These are phyloP conservation scores for Phyllostachys edulis DNA, from an alignment of 176 grass and related monocot genomes.

Conservation along the genomic window DNA sequence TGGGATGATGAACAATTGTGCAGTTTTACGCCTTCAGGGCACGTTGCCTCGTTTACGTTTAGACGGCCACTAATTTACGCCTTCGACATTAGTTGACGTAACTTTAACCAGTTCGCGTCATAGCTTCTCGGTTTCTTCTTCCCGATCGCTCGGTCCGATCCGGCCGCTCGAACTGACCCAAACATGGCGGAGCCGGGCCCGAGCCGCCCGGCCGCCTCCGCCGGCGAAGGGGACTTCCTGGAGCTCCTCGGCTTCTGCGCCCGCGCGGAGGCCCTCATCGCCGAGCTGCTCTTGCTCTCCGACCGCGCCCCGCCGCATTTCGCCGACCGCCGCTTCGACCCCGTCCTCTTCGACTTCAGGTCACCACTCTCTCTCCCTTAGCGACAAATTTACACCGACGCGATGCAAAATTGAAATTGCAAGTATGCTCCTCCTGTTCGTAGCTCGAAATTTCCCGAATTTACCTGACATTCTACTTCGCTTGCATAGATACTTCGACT, in stretches of 20 bases:
- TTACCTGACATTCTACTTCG: not conserved
- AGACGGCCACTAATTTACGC: too few species aligned
- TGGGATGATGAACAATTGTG: too few species aligned
- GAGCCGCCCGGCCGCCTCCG: not conserved
- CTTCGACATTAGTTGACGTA: not conserved
- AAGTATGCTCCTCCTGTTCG: not conserved
- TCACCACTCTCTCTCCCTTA: not conserved
- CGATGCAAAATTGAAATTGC: not conserved
- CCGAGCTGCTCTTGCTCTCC: conserved; percentile 61
- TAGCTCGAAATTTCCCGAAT: not conserved
- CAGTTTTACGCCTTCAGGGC: too few species aligned
- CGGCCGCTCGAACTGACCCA: not conserved
- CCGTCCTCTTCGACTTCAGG: conserved; percentile 80
- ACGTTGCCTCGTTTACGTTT: too few species aligned
- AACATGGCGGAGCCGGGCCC: conserved; percentile 18
- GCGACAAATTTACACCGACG: not conserved
- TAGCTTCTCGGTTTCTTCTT: not conserved
- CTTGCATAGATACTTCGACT: conserved; percentile 57
- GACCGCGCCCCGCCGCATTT: conserved; percentile 54
- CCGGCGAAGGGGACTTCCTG: conserved; percentile 36
- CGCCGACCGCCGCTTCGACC: conserved; percentile 50
- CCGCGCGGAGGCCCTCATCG: conserved; percentile 61
- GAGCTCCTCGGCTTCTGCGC: conserved; percentile 70
- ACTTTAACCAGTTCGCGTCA: not conserved
- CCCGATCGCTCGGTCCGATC: not conserved